These are phyloP conservation scores for Murraya koenigii DNA, from an alignment of 345 rosid species.

Conservation along the genomic window DNA sequence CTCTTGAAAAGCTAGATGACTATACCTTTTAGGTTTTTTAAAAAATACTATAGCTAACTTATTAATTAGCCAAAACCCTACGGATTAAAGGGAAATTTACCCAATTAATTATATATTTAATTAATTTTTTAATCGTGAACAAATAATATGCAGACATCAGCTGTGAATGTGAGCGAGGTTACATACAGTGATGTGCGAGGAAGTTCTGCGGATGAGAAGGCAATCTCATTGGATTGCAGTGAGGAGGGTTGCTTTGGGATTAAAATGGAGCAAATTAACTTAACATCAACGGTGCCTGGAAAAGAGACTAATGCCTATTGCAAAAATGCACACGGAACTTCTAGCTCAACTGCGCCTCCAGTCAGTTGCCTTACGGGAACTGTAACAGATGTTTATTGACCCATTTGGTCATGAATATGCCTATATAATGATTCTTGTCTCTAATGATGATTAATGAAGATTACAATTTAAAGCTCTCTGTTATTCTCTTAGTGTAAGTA, in stretches of 20 bases:
- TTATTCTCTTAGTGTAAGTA: too few relatives aligned
- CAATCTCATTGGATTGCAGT: conserved; percentile 30
- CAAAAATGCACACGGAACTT: conserved; percentile 24
- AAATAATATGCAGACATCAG: not conserved
- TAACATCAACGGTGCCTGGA: conserved; percentile 20
- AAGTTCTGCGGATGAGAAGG: conserved; percentile 18
- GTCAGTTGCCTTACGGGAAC: conserved; percentile 9
- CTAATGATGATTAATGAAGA: too few relatives aligned
- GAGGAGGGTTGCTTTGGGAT: conserved; percentile 24
- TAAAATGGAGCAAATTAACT: conserved; percentile 6
- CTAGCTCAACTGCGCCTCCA: not conserved
- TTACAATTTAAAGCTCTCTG: too few relatives aligned
- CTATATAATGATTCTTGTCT: too few relatives aligned
- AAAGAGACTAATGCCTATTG: conserved; percentile 3
- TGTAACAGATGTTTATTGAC: not conserved
- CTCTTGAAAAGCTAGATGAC: too few relatives aligned
- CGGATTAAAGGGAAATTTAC: too few relatives aligned
- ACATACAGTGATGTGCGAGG: conserved; percentile 21
- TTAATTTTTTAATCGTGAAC: not conserved
- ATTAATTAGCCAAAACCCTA: too few relatives aligned
- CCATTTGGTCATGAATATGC: not conserved
- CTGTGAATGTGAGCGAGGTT: conserved; percentile 19
- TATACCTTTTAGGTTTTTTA: too few relatives aligned
- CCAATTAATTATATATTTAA: not conserved
- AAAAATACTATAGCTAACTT: too few relatives aligned